Percentiles rank a stretch among this genome's conserved stretches.
Evolutionary conservation across 192 early-diverging fungal genomes (phyloP).

Genomic region (Helicostylum pulchrum): DNA sequence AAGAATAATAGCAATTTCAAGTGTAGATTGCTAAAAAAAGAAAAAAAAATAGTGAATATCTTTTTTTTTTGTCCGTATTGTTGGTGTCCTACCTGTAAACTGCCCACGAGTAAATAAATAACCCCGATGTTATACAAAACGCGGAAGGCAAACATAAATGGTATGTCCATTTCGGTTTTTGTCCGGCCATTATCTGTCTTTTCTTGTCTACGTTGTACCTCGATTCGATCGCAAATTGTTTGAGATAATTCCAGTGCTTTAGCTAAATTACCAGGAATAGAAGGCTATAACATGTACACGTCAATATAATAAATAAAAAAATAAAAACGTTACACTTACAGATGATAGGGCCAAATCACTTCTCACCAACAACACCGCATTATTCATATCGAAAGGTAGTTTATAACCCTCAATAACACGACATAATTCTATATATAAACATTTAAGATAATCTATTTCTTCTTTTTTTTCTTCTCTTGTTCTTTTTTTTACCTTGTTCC

Average conservation of each 20-base stretch:
- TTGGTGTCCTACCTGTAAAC: constrained; percentile 26
- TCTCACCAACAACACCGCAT: constrained; percentile 26
- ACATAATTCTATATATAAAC: constrained; percentile 12
- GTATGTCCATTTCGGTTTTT: constrained; percentile 25
- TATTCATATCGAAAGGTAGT: constrained; percentile 35
- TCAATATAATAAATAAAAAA: neutral
- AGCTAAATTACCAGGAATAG: constrained; percentile 31
- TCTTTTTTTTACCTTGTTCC: constrained; percentile 25
- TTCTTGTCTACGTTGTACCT: constrained; percentile 27
- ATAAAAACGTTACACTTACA: constrained; percentile 10
- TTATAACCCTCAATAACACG: constrained; percentile 25
- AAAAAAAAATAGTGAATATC: neutral
- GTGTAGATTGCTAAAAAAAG: constrained; percentile 29
- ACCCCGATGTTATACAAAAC: constrained; percentile 38
- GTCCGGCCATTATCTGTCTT: constrained; percentile 6
- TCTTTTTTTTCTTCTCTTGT: neutral
- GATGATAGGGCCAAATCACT: constrained; percentile 36
- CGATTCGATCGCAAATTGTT: constrained; percentile 34
- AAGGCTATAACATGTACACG: constrained; percentile 23
- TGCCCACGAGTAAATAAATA: constrained; percentile 35
- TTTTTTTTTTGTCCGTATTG: neutral
- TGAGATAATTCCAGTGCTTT: constrained; percentile 35
- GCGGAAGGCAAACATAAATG: constrained; percentile 40
- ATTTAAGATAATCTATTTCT: neutral
- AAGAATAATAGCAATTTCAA: constrained; percentile 37